Conservation (phyloP, 441 rosid genomes). For the Biscutella laevigata region DNA sequence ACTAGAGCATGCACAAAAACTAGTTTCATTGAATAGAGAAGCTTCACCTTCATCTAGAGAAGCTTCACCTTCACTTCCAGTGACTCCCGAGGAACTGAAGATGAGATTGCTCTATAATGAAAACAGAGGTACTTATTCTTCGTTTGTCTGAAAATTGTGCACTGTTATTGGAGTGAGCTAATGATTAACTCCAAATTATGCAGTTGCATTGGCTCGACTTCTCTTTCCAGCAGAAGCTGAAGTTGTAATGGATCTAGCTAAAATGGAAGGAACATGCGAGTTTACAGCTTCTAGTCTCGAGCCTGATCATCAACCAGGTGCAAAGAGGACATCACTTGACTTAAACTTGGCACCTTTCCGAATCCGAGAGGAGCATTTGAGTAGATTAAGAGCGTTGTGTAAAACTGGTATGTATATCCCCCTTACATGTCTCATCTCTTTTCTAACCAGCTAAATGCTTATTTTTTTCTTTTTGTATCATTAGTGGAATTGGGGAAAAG, state of each 20-base stretch:
- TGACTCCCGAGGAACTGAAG: slow-evolving; percentile 64
- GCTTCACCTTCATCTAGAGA: slow-evolving; percentile 52
- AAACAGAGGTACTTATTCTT: slow-evolving; percentile 56
- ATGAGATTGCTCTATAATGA: slow-evolving; percentile 70
- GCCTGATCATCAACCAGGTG: slow-evolving; percentile 18
- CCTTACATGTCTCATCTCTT: neutral
- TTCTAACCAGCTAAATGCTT: neutral
- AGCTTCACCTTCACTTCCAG: slow-evolving; percentile 49
- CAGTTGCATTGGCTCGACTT: slow-evolving; percentile 74
- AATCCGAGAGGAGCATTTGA: slow-evolving; percentile 58
- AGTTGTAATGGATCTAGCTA: slow-evolving; percentile 59
- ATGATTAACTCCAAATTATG: neutral
- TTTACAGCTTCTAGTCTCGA: slow-evolving; percentile 40
- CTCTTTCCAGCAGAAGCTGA: slow-evolving; percentile 79
- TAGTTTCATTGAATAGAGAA: too few species aligned
- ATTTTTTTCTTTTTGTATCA: neutral
- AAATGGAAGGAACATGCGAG: slow-evolving; percentile 57
- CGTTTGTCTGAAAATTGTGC: neutral
- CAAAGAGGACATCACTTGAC: slow-evolving; percentile 44
- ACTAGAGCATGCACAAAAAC: slow-evolving; percentile 56
- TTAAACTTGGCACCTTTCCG: slow-evolving; percentile 56
- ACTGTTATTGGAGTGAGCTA: neutral
- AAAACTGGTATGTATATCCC: slow-evolving; percentile 45
- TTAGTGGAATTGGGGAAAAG: slow-evolving; percentile 70
- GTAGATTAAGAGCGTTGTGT: slow-evolving; percentile 52